Conservation (phyloP, 2,329 filamentous ascomycete genomes). For the Trichoderma sp. region DNA sequence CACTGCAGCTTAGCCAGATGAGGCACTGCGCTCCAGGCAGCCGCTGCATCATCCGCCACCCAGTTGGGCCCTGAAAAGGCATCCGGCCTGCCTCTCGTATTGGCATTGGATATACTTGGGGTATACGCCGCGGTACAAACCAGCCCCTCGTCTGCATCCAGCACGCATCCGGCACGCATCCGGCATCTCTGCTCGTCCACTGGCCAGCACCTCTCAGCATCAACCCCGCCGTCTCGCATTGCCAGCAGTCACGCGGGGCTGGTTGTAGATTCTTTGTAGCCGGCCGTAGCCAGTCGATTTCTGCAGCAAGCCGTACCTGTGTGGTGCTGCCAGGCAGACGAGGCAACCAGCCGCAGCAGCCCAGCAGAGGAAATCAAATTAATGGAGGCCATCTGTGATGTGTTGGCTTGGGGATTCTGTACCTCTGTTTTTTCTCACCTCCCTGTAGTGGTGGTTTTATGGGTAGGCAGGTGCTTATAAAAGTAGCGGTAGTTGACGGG, state of each 20-base stretch:
- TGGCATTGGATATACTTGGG: neutral
- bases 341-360: constrained; percentile 9
- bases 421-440: neutral
- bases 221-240: constrained; percentile 17
- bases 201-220: neutral
- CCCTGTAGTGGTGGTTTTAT: neutral
- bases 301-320: neutral
- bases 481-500: neutral
- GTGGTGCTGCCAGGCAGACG: neutral
- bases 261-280: neutral
- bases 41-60: neutral
- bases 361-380: neutral
- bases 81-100: neutral
- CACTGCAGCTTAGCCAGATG: neutral
- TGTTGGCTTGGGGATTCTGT: neutral
- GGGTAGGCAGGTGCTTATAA: neutral
- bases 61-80: neutral
- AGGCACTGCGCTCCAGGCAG: constrained; percentile 2
- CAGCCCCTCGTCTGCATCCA: neutral
- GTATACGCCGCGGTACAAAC: neutral
- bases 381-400: neutral
- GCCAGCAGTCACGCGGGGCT: constrained; percentile 11
- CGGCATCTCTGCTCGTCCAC: neutral
- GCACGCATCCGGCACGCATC: neutral
- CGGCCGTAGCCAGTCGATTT: neutral